Conservation (phyloP, 2,329 filamentous ascomycete genomes). For the Aaosphaeria pasadenensis region DNA sequence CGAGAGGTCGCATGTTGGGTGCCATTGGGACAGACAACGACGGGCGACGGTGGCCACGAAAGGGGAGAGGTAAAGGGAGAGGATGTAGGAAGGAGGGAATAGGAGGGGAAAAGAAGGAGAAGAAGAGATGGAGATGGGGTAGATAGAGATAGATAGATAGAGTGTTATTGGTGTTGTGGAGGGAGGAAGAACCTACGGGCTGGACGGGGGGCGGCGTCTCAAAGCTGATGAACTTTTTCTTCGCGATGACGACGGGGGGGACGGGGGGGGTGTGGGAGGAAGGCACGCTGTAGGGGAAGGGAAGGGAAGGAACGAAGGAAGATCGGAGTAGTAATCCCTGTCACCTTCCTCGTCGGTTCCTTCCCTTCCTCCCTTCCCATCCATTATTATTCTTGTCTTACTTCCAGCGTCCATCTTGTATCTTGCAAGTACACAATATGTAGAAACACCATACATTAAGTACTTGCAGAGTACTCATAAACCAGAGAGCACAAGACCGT, state of each 20-base stretch:
- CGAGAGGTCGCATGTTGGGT: constrained; percentile 35
- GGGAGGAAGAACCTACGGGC: not conserved
- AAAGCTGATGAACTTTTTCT: constrained; percentile 5
- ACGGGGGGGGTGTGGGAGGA: not conserved
- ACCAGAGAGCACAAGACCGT: too few species aligned
- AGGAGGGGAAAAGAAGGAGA: not conserved
- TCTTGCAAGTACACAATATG: too few species aligned
- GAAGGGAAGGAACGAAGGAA: too few species aligned
- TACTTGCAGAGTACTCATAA: too few species aligned
- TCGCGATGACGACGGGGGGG: constrained; percentile 9
- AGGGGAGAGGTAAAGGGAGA: not conserved
- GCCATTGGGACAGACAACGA: constrained; percentile 25
- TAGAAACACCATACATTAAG: too few species aligned
- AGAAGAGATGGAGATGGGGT: not conserved
- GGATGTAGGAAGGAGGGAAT: not conserved
- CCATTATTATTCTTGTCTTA: too few species aligned
- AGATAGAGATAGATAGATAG: not conserved
- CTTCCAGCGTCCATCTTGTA: too few species aligned
- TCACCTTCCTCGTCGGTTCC: too few species aligned
- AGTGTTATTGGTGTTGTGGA: not conserved
- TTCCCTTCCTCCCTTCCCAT: too few species aligned
- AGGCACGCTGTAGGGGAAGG: not conserved
- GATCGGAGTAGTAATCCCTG: too few species aligned
- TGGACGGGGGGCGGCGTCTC: not conserved
- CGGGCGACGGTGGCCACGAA: not conserved